Percentiles rank a stretch among this genome's conserved stretches.
phyloP scores from a whole-genome alignment of 495 filamentous ascomycete genomes.

The Podospora tetraspora region DNA sequence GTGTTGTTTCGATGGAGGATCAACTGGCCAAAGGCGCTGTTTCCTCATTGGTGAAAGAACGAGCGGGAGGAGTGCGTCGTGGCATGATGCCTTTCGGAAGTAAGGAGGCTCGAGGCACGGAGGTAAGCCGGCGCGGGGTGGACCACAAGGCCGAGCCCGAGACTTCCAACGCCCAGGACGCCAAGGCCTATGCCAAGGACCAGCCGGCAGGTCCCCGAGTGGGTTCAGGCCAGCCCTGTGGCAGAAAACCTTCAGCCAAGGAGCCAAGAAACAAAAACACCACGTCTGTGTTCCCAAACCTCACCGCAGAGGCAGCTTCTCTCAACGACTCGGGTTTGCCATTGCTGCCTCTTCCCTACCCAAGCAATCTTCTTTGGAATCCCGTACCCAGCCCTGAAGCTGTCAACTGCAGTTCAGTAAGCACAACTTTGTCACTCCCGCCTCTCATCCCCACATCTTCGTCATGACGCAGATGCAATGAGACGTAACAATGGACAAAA shows the following conservation, averaged over 20 bases:
- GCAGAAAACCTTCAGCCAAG: not conserved
- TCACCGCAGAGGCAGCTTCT: not conserved
- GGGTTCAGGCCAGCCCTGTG: not conserved
- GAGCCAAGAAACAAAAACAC: not conserved
- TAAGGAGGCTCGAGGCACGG: not conserved
- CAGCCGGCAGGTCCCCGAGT: not conserved
- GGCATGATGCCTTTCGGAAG: not conserved
- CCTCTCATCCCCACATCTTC: not conserved
- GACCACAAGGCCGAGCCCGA: not conserved
- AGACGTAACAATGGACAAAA: not conserved
- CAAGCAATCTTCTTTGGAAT: not conserved
- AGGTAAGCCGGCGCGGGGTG: not conserved
- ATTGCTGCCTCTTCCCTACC: not conserved
- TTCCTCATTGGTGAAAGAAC: not conserved
- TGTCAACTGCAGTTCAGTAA: not conserved
- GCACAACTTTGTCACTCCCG: not conserved
- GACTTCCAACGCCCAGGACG: no score
- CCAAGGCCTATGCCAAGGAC: not conserved
- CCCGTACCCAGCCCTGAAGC: not conserved
- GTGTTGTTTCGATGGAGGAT: not conserved
- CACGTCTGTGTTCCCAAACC: not conserved
- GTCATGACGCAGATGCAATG: not conserved
- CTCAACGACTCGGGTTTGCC: not conserved
- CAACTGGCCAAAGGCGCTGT: not conserved
- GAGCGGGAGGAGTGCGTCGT: not conserved